Conservation (phyloP, 2,329 filamentous ascomycete genomes). For the Botrytis fabae region DNA sequence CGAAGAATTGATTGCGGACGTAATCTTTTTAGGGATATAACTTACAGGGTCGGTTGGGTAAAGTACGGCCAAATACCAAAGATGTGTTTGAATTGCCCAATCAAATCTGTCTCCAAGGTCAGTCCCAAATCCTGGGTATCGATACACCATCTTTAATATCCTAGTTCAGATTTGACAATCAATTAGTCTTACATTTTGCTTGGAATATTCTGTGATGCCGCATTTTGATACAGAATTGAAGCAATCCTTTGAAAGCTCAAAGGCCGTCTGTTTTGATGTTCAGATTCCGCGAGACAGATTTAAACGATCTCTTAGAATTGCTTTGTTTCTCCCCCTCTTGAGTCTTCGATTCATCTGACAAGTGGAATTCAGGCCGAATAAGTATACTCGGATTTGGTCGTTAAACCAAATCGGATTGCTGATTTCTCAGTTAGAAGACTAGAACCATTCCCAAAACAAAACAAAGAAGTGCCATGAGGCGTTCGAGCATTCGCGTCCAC, state of each 20-base stretch:
- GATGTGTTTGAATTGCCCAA: background rate
- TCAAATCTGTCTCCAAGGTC: background rate
- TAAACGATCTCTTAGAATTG: background rate
- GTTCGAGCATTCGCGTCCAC: background rate
- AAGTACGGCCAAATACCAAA: background rate
- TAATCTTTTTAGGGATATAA: background rate
- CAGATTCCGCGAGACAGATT: background rate
- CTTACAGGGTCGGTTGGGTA: slow-evolving; percentile 21
- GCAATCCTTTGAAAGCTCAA: background rate
- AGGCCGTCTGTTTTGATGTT: background rate
- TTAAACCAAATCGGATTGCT: background rate
- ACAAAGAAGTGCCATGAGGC: background rate
- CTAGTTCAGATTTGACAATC: background rate
- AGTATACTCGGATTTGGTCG: background rate
- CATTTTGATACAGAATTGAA: background rate
- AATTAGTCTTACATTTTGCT: background rate
- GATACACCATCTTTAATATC: background rate
- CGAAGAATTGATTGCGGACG: background rate
- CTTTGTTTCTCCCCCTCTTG: background rate
- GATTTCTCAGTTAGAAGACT: background rate
- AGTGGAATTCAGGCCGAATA: background rate
- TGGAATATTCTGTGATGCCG: background rate
- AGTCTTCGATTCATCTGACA: background rate
- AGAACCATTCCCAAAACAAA: background rate
- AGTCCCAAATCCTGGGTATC: background rate